phyloP scores from a whole-genome alignment of 805 yeast genomes.

The Metschnikowia orientalis region DNA sequence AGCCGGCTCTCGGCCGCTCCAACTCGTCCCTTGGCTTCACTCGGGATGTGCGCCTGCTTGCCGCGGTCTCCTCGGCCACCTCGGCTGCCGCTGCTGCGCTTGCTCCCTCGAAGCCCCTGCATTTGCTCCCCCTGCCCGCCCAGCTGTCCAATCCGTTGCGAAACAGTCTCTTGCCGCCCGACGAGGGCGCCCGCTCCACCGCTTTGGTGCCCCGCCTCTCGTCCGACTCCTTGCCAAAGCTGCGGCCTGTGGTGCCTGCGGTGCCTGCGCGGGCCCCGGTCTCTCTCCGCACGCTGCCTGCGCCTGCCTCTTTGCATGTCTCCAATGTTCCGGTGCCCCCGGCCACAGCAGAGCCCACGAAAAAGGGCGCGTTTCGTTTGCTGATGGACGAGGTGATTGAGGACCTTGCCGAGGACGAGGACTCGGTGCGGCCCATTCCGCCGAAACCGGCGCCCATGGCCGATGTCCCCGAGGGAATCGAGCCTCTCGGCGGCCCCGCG shows the following conservation, averaged over 20 bases:
- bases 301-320: slow-evolving; percentile 20
- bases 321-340: slow-evolving; percentile 13
- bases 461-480: slow-evolving; percentile 10
- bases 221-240: slow-evolving; percentile 27
- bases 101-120: too few relatives aligned
- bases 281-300: not conserved
- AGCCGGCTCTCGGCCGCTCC: slow-evolving; percentile 30
- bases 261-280: slow-evolving; percentile 2
- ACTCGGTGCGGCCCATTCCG: slow-evolving; percentile 49
- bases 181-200: slow-evolving; percentile 18
- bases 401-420: slow-evolving; percentile 26
- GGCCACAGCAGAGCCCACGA: slow-evolving; percentile 26
- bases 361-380: slow-evolving; percentile 11
- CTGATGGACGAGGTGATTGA: slow-evolving; percentile 15
- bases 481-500: slow-evolving; percentile 27
- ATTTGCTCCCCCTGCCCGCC: too few relatives aligned
- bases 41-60: too few relatives aligned
- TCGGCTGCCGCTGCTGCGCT: not conserved
- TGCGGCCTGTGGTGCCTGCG: too few relatives aligned
- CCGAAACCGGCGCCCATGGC: slow-evolving; percentile 21
- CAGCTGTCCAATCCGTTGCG: slow-evolving; percentile 16
- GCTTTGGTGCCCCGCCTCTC: slow-evolving; percentile 21
- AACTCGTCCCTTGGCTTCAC: slow-evolving; percentile 36
- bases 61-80: too few relatives aligned
- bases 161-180: slow-evolving; percentile 16